These are phyloP conservation scores for Neolecta irregularis DNA, from an alignment of 1,139 yeast genomes.

Conservation along the genomic window DNA sequence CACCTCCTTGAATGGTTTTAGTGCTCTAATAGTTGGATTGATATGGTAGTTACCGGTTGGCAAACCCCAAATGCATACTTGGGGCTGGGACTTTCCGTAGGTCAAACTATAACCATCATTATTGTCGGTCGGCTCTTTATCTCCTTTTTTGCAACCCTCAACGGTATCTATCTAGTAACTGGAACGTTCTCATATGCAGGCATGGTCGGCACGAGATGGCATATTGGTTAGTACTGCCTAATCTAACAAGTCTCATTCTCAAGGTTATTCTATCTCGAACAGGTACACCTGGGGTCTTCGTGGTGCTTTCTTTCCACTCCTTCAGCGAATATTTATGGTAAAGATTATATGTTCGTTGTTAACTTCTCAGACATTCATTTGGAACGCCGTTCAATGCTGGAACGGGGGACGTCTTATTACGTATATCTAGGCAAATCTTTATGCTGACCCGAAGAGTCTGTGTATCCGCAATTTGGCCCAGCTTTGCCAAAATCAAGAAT, in stretches of 20 bases:
- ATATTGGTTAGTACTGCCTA: too few relatives aligned
- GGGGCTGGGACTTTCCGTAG: conserved; percentile 9
- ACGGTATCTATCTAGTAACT: too few relatives aligned
- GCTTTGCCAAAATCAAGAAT: conserved; percentile 13
- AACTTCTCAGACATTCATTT: too few relatives aligned
- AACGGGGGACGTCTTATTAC: conserved; percentile 16
- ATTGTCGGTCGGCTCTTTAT: conserved; percentile 13
- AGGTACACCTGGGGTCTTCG: conserved; percentile 22
- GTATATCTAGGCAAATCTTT: too few relatives aligned
- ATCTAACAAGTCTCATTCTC: too few relatives aligned
- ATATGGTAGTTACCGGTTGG: conserved; percentile 3
- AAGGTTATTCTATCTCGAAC: conserved; percentile 20
- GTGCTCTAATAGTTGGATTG: too few relatives aligned
- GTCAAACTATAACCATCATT: conserved; percentile 13
- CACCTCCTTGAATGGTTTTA: too few relatives aligned
- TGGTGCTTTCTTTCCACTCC: conserved; percentile 20
- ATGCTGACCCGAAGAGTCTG: too few relatives aligned
- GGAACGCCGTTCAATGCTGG: conserved; percentile 21
- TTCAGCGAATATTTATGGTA: conserved; percentile 19
- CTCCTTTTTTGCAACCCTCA: conserved; percentile 17
- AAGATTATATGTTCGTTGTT: too few relatives aligned
- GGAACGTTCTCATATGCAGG: too few relatives aligned
- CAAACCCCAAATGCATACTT: conserved; percentile 5
- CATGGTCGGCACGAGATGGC: conserved; percentile 22
- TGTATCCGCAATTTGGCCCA: conserved; percentile 16